Base-by-base conservation (phyloP, 208 protist species). In the Trypanosoma vivax region DNA sequence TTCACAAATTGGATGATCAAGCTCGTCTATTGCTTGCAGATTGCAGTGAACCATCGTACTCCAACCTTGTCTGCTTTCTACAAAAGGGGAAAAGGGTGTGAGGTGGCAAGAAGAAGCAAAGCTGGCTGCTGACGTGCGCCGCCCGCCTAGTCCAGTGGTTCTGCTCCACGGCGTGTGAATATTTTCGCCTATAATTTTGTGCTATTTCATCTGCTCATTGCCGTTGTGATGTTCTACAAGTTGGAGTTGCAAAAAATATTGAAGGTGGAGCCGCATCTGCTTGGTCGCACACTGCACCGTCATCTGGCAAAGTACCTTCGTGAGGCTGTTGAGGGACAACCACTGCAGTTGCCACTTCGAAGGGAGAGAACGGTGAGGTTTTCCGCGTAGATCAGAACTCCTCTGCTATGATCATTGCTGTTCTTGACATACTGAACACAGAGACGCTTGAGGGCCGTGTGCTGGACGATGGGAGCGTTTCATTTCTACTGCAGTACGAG, bases 401-500 rank as follows among this genome's bases (percentile, higher is more conserved):
- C 1, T 92, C 80, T 4, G 86, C 80, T 1, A 30, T 90, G 24
- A 70, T 93, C 33, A 55, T 93, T 25, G 79, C 81, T 16, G 86
- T 93, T 24, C 65, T 88, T 13, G 82, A 93, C 51, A 89, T 93
- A 51, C 46, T 85, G 0, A 65, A 86, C 52, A 74, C 79, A 0
- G 66, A 88, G 39, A 63, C 61, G 11, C 62, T 90, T 30, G 75
- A 89, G 34, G 86, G 86, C 0, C 71, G 79, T 28, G 79, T 93
- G 34, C 69, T 90, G 0, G 86, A 93, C 45, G 70, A 83, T 65
- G 86, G 86, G 9, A 76, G 52, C 21, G 86, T 90, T 1, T 73
- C 79, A 0, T 93, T 93, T 54, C 43, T 76, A 16, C 58, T 93
- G 1, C 75, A 72, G 19, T 93, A 93, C 50, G 77, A 87, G 39